Evolutionary conservation across 1,139 yeast genomes (phyloP), one percentile per base, ranked within the genome.

Genomic region (Petasospora rhodanensis): DNA sequence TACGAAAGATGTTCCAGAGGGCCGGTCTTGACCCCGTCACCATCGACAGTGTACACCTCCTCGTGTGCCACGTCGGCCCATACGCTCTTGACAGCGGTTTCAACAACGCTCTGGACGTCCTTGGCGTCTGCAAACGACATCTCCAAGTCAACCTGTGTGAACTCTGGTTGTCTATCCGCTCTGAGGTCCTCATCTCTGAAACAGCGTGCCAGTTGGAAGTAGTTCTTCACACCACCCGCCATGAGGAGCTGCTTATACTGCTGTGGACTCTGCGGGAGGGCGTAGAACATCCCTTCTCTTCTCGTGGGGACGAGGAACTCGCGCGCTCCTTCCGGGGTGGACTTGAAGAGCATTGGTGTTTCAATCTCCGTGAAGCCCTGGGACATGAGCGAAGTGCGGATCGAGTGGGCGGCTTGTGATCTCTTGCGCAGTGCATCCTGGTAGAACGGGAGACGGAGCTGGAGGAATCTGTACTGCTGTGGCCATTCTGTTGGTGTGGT

Each of bases 241-340:
- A 91, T 91, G 26, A 91, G 62, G 23, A 91, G 66, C 59, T 91
- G 98, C 54, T 93, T 91, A 53, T 89, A 91, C 54, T 91, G 98
- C 54, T 91, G 99, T 0, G 99, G 99, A 16, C 96, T 84, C 58
- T 91, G 99, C 0, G 97, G 96, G 26, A 91, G 65, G 0, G 98
- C 96, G 55, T 89, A 91, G 56, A 85, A 84, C 26, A 68, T 62
- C 10, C 70, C 66, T 5, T 62, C 58, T 13, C 68, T 60, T 43
- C 97, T 69, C 0, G 96, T 86, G 0, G 98, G 98, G 0, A 91
- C 97, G 34, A 93, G 60, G 53, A 91, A 91, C 58, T 91, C 99
- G 25, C 95, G 68, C 2, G 99, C 98, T 9, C 99, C 99, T 59
- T 91, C 99, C 0, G 98, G 98, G 0, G 98, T 91, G 1, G 96